Conservation (phyloP, 164 flowering plant genomes). For the Litsea cubeba region DNA sequence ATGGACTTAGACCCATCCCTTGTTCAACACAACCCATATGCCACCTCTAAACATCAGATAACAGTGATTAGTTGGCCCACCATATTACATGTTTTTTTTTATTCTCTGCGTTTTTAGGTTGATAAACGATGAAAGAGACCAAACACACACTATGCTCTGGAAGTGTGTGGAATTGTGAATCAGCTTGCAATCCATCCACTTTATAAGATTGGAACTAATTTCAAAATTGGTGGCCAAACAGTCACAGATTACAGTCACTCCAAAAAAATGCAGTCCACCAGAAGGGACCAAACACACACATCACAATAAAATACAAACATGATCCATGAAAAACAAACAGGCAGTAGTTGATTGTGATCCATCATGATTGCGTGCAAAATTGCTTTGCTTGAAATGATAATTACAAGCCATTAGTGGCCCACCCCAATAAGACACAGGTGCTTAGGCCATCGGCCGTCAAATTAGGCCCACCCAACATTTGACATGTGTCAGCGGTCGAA, state of each 20-base stretch:
- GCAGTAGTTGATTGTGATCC: background rate
- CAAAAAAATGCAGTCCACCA: too few species aligned
- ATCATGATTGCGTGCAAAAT: background rate
- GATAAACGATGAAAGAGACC: too few species aligned
- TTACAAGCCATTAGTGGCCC: background rate
- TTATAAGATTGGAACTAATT: background rate
- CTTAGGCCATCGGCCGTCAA: background rate
- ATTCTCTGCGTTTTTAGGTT: too few species aligned
- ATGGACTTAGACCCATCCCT: too few species aligned
- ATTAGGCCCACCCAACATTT: background rate
- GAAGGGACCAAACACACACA: background rate
- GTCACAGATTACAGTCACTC: background rate
- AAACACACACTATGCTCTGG: too few species aligned
- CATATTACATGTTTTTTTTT: too few species aligned
- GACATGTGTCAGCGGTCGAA: background rate
- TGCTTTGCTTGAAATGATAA: background rate
- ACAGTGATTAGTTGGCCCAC: too few species aligned
- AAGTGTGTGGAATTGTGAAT: too few species aligned
- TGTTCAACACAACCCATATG: too few species aligned
- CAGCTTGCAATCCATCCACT: background rate
- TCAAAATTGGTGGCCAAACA: background rate
- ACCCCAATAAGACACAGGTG: background rate
- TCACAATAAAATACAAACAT: background rate
- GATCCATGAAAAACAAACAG: background rate
- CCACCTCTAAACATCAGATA: too few species aligned